Conservation (phyloP, 495 filamentous ascomycete species). For the Physcia stellaris region DNA sequence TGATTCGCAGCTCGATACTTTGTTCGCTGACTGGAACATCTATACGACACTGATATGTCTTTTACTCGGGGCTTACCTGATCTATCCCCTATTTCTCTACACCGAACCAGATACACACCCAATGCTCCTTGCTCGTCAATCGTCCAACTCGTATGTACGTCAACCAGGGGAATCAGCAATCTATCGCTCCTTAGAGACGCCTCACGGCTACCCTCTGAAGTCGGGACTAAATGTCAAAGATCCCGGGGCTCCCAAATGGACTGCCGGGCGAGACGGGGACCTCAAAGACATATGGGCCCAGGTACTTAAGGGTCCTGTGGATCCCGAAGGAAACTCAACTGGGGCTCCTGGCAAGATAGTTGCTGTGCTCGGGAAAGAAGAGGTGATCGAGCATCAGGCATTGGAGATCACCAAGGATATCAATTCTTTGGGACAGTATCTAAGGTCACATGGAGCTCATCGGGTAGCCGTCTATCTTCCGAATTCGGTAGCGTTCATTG, state of each 20-base stretch:
- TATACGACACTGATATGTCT: constrained; percentile 53
- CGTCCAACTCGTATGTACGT: constrained; percentile 61
- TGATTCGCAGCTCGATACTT: constrained; percentile 51
- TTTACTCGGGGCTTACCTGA: constrained; percentile 43
- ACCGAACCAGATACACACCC: constrained; percentile 83
- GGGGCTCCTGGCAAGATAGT: constrained; percentile 60
- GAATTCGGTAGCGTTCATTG: constrained; percentile 82
- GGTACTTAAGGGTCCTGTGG: constrained; percentile 48
- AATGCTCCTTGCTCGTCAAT: constrained; percentile 75
- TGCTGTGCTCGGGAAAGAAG: constrained; percentile 65
- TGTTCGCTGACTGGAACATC: constrained; percentile 67
- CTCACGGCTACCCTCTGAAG: constrained; percentile 70
- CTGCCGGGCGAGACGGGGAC: constrained; percentile 71
- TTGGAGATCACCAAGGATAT: constrained; percentile 71
- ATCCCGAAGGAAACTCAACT: constrained; percentile 43
- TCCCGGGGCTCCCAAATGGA: constrained; percentile 67
- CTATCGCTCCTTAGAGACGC: constrained; percentile 68
- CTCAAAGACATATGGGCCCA: constrained; percentile 84
- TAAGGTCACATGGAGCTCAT: constrained; percentile 53
- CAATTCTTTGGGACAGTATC: constrained; percentile 66
- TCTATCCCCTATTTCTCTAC: constrained; percentile 46
- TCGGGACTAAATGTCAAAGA: constrained; percentile 77
- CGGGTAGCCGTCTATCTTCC: constrained; percentile 83
- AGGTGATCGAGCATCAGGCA: constrained; percentile 55
- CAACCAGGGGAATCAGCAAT: constrained; percentile 71